A percentile compares a stretch with the other conserved stretches of the same genome.
Evolutionary conservation across 2,329 filamentous ascomycete genomes (phyloP).

Genomic region (Aspergillus ustus): DNA sequence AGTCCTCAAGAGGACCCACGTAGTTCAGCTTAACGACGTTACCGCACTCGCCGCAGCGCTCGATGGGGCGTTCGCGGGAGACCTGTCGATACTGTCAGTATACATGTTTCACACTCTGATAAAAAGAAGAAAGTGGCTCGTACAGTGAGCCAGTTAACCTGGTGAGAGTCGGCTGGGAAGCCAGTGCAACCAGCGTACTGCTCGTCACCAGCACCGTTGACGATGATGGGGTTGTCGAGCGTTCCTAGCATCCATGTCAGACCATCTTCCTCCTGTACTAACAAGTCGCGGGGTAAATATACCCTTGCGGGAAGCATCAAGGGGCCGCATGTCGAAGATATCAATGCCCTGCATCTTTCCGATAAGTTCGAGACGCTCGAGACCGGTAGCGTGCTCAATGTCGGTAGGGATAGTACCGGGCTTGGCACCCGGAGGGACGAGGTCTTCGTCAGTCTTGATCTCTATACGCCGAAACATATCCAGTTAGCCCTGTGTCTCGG

Average conservation of each 20-base stretch:
- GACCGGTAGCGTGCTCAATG: slow-evolving; percentile 92
- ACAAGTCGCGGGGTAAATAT: slow-evolving; percentile 36
- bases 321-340: slow-evolving; percentile 96
- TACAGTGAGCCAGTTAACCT: slow-evolving; percentile 88
- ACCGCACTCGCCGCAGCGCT: slow-evolving; percentile 96
- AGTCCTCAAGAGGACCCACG: slow-evolving; percentile 78
- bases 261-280: neutral
- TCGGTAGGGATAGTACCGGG: slow-evolving; percentile 89
- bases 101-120: slow-evolving; percentile 21
- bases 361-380: slow-evolving; percentile 97
- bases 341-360: slow-evolving; percentile 99
- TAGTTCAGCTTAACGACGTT: slow-evolving; percentile 98
- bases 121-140: slow-evolving; percentile 35
- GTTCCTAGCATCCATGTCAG: slow-evolving; percentile 65
- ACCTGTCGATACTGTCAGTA: slow-evolving; percentile 57
- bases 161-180: slow-evolving; percentile 87
- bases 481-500: slow-evolving; percentile 17
- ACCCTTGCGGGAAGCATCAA: slow-evolving; percentile 89
- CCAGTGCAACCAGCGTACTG: slow-evolving; percentile 97
- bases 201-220: slow-evolving; percentile 92
- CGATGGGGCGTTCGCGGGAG: slow-evolving; percentile 84
- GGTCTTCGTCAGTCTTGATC: slow-evolving; percentile 79
- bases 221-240: slow-evolving; percentile 83
- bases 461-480: slow-evolving; percentile 60
- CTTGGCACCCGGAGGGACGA: slow-evolving; percentile 79